A percentile compares a stretch with the other conserved stretches of the same genome.
Evolutionary conservation across 2,329 filamentous ascomycete species (phyloP).

Genomic region (Aureobasidium sp.): DNA sequence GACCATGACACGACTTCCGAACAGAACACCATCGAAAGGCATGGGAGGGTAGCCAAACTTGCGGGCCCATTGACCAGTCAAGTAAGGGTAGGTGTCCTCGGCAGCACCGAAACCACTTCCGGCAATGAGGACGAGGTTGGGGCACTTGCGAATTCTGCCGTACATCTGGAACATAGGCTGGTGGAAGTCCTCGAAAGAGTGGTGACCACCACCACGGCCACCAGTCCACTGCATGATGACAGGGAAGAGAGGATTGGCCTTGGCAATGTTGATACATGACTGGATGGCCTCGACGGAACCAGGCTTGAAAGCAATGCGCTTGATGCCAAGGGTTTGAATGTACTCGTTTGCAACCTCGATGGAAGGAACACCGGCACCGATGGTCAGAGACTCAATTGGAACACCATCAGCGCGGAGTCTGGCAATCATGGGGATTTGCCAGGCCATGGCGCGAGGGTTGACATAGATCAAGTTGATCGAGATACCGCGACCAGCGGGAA

Average conservation of each 20-base stretch:
- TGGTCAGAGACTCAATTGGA: conserved; percentile 85
- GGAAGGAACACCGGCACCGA: conserved; percentile 87
- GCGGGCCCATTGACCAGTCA: conserved; percentile 83
- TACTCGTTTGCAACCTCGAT: conserved; percentile 91
- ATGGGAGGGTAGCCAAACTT: conserved; percentile 83
- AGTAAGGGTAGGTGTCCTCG: conserved; percentile 85
- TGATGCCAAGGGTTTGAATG: conserved; percentile 83
- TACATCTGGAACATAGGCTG: conserved; percentile 89
- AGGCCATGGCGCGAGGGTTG: conserved; percentile 79
- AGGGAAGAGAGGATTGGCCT: conserved; percentile 90
- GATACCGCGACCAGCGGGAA: conserved; percentile 80
- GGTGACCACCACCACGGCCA: conserved; percentile 86
- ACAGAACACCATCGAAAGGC: conserved; percentile 88
- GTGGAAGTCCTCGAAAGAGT: conserved; percentile 94
- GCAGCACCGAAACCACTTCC: conserved; percentile 87
- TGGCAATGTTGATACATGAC: conserved; percentile 84
- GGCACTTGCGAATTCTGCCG: conserved; percentile 71
- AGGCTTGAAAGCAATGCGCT: conserved; percentile 92
- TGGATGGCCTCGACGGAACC: conserved; percentile 85
- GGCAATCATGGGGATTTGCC: conserved; percentile 82
- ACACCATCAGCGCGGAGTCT: conserved; percentile 77
- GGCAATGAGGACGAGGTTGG: conserved; percentile 82
- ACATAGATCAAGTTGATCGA: conserved; percentile 88
- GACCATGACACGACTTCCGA: conserved; percentile 91
- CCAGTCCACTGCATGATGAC: conserved; percentile 92